These are phyloP conservation scores for Tylopilus intermedius DNA, from an alignment of 768 basidiomycete species.

Conservation along the genomic window DNA sequence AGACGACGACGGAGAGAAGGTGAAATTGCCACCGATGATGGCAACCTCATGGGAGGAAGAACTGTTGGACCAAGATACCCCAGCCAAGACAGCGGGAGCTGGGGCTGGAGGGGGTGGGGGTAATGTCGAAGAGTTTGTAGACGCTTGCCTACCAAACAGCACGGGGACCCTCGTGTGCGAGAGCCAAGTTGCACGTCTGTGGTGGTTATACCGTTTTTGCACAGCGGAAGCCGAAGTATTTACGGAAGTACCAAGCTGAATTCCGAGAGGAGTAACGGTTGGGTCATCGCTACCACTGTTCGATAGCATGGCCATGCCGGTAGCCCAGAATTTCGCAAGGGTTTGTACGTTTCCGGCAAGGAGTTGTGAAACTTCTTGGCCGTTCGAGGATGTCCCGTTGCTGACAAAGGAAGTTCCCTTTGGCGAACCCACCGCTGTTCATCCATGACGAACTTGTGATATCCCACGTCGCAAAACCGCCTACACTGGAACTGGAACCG, in stretches of 20 bases:
- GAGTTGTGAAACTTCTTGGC: slow-evolving; percentile 45
- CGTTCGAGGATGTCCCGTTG: slow-evolving; percentile 52
- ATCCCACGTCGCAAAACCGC: slow-evolving; percentile 78
- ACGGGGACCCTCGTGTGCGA: slow-evolving; percentile 41
- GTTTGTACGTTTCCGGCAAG: slow-evolving; percentile 63
- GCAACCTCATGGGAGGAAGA: slow-evolving; percentile 60
- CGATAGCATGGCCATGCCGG: slow-evolving; percentile 73
- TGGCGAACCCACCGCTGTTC: slow-evolving; percentile 67
- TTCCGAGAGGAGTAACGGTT: slow-evolving; percentile 54
- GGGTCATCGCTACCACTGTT: slow-evolving; percentile 59
- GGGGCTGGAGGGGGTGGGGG: slow-evolving; percentile 50
- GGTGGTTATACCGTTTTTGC: slow-evolving; percentile 37
- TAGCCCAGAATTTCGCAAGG: slow-evolving; percentile 63
- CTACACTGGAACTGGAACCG: slow-evolving; percentile 34
- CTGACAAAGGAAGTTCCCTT: slow-evolving; percentile 66
- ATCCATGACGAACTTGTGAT: slow-evolving; percentile 57
- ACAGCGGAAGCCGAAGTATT: slow-evolving; percentile 31
- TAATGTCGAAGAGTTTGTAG: slow-evolving; percentile 44
- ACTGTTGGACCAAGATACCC: slow-evolving; percentile 84
- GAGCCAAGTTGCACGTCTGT: slow-evolving; percentile 43
- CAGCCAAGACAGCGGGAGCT: slow-evolving; percentile 81
- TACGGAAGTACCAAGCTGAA: slow-evolving; percentile 45
- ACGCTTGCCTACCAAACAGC: slow-evolving; percentile 48
- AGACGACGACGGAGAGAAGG: slow-evolving; percentile 43
- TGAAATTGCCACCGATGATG: slow-evolving; percentile 89